Conservation (phyloP, 805 yeast genomes). For the Suhomyces sp. region DNA sequence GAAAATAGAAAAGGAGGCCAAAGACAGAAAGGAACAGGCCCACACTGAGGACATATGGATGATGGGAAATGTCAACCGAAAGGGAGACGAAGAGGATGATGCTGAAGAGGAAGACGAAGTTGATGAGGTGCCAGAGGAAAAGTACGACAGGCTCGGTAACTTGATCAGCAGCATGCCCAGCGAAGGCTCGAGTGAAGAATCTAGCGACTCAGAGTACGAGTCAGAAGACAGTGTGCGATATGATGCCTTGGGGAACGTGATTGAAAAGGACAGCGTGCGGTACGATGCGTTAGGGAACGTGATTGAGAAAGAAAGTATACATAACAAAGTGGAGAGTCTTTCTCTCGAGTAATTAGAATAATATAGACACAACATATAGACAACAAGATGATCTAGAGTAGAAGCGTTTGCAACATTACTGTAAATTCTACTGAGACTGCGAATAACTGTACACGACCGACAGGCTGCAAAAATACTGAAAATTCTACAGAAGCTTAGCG, state of each 20-base stretch:
- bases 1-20: slow-evolving; percentile 61
- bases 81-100: slow-evolving; percentile 11
- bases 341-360: background rate
- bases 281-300: slow-evolving; percentile 25
- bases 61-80: slow-evolving; percentile 72
- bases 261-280: slow-evolving; percentile 8
- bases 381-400: too few species aligned
- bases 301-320: slow-evolving; percentile 5
- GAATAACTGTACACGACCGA: too few species aligned
- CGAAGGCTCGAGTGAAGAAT: slow-evolving; percentile 12
- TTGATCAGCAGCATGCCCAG: slow-evolving; percentile 9
- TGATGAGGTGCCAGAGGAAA: slow-evolving; percentile 8
- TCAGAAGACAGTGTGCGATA: slow-evolving; percentile 12
- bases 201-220: slow-evolving; percentile 13
- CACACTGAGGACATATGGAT: slow-evolving; percentile 66
- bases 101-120: slow-evolving; percentile 9
- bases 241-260: slow-evolving; percentile 24
- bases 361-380: background rate
- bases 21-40: slow-evolving; percentile 54
- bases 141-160: slow-evolving; percentile 23
- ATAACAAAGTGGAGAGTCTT: background rate
- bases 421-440: too few species aligned
- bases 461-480: too few species aligned
- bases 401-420: too few species aligned
- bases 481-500: too few species aligned